phyloP scores from a whole-genome alignment of 139 green algal species.

The Coelastrella sp. region DNA sequence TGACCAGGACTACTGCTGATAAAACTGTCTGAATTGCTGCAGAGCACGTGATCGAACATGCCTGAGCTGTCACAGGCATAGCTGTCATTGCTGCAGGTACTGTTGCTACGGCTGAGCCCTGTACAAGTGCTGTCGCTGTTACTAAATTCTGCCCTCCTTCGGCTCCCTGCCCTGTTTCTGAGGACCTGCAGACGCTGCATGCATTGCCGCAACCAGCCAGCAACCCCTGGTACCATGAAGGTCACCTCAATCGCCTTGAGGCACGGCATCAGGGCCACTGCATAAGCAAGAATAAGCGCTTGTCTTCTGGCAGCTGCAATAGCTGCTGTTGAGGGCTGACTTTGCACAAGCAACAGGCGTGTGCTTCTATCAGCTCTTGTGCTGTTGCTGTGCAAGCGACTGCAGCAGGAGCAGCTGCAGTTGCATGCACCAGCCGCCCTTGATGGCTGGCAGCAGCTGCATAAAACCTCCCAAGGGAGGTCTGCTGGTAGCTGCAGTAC shows the following conservation, averaged over 20 bases:
- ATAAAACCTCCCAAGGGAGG: constrained; percentile 24
- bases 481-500: constrained; percentile 45
- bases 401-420: constrained; percentile 29
- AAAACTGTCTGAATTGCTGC: background rate
- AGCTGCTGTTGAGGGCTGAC: constrained; percentile 20
- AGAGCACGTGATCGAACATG: background rate
- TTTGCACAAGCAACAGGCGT: background rate
- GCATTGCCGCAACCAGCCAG: background rate
- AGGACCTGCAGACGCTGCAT: constrained; percentile 4
- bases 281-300: constrained; percentile 17
- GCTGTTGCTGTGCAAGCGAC: background rate
- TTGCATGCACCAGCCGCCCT: background rate
- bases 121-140: background rate
- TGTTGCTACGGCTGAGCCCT: constrained; percentile 7
- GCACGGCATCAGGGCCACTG: constrained; percentile 50
- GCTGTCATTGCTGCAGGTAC: constrained; percentile 14
- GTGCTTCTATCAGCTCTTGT: background rate
- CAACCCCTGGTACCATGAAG: constrained; percentile 63
- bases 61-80: background rate
- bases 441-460: constrained; percentile 1
- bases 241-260: constrained; percentile 75
- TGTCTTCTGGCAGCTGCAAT: constrained; percentile 33
- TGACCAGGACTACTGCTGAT: background rate
- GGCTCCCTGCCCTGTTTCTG: background rate
- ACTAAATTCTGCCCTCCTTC: background rate